phyloP scores from a whole-genome alignment of 2,329 filamentous ascomycete species.

The Botryosphaeria dothidea region DNA sequence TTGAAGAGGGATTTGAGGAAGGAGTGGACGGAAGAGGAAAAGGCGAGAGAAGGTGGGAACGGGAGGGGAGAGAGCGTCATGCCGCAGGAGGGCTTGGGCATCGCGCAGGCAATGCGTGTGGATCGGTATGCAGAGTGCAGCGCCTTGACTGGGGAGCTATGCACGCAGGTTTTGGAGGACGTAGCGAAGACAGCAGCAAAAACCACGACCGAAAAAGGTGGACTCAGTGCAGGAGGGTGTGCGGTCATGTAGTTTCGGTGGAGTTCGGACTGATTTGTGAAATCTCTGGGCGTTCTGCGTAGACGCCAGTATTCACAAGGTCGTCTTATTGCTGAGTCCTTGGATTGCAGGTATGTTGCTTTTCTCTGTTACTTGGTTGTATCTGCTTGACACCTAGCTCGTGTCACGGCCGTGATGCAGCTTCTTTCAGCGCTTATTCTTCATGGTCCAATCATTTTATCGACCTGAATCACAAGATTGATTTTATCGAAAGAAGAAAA shows the following conservation, averaged over 20 bases:
- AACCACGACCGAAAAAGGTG: slow-evolving; percentile 51
- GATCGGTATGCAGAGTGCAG: slow-evolving; percentile 66
- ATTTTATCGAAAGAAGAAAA: too few relatives aligned
- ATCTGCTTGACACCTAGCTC: background rate
- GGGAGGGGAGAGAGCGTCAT: slow-evolving; percentile 45
- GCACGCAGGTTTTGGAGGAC: slow-evolving; percentile 62
- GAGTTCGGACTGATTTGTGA: background rate
- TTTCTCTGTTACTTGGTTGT: background rate
- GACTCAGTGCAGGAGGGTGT: slow-evolving; percentile 4
- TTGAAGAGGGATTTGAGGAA: slow-evolving; percentile 58
- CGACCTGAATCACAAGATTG: too few relatives aligned
- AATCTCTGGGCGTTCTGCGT: background rate
- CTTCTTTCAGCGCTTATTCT: too few relatives aligned
- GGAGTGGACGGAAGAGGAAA: slow-evolving; percentile 33
- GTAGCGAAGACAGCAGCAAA: slow-evolving; percentile 59
- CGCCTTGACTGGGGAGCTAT: slow-evolving; percentile 60
- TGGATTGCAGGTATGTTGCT: background rate
- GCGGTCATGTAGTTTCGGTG: background rate
- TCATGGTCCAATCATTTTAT: too few relatives aligned
- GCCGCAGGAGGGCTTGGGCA: slow-evolving; percentile 50
- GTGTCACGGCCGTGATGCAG: too few relatives aligned
- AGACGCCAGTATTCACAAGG: too few relatives aligned
- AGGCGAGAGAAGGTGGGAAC: background rate
- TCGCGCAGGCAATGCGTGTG: slow-evolving; percentile 61
- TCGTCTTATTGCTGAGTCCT: background rate